These are phyloP conservation scores for Penicillium desertorum DNA, from an alignment of 495 filamentous ascomycete genomes.

Conservation along the genomic window DNA sequence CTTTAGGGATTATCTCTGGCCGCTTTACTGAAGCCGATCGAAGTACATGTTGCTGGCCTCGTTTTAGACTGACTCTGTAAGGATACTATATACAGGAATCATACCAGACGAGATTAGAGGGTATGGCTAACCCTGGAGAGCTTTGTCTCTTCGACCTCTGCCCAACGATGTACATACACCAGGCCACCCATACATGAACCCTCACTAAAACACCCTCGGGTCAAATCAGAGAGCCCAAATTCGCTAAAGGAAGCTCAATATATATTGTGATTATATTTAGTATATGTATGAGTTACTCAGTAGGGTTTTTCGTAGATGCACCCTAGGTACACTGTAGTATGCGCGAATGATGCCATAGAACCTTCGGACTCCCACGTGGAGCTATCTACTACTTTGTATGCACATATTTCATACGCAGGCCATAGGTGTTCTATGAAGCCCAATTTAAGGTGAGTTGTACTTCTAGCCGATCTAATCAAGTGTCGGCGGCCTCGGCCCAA, in stretches of 20 bases:
- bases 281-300: too few species aligned
- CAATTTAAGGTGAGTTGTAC: not conserved
- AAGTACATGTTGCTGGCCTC: not conserved
- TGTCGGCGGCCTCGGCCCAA: slow-evolving; percentile 3
- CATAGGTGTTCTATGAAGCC: slow-evolving; percentile 1
- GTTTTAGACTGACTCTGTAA: not conserved
- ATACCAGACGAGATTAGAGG: not conserved
- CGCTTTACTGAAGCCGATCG: not conserved
- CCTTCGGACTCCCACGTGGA: not conserved
- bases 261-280: too few species aligned
- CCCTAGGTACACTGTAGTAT: not conserved
- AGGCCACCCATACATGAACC: too few species aligned
- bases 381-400: not conserved
- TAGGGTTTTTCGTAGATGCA: not conserved
- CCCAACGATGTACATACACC: too few species aligned
- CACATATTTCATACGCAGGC: not conserved
- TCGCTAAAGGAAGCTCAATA: too few species aligned
- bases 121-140: not conserved
- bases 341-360: not conserved
- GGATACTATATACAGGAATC: not conserved
- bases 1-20: not conserved
- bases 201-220: too few species aligned
- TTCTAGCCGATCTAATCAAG: not conserved
- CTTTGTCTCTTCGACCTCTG: too few species aligned
- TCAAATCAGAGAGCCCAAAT: too few species aligned